Base-by-base conservation (phyloP, 2,329 filamentous ascomycete genomes). In the Aureobasidium sp. region DNA sequence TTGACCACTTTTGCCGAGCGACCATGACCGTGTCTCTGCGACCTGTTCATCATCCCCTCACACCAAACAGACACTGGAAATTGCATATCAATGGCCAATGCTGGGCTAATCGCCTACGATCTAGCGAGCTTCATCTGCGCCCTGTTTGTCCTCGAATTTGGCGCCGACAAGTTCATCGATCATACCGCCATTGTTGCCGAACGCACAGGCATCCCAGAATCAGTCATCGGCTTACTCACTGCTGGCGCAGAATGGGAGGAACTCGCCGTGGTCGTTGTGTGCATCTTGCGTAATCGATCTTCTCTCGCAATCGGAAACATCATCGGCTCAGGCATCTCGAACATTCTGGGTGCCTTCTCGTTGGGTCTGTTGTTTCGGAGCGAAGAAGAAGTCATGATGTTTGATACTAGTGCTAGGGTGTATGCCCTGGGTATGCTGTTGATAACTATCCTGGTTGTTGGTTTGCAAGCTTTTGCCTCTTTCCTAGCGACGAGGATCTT, bases 231-330 rank as follows among this genome's bases (percentile, higher is more conserved):
- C 4, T 73, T 84, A 8, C 71, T 84, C 39, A 82, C 80, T 3
- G 79, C 77, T 14, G 81, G 80, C 19, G 79, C 76, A 45, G 81
- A 83, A 71, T 84, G 78, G 75, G 81, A 83, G 75, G 80, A 83
- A 76, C 75, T 82, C 35, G 76, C 74, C 1, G 79, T 83, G 0
- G 76, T 83, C 2, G 65, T 81, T 12, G 76, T 78, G 22, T 76
- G 79, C 9, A 71, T 82, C 35, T 71, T 75, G 2, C 79, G 77
- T 58, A 70, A 74, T 31, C 78, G 76, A 27, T 73, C 75, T 0
- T 76, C 79, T 1, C 70, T 83, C 8, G 81, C 81, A 11, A 66
- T 82, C 0, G 81, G 80, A n/a, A 84, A 83, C 63, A 74, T 83
- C 53, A 68, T 82, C 63, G 81, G 81, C n/a, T 80, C 79, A 19